Percentiles rank a stretch among this genome's conserved stretches.
Conservation (phyloP, 2,329 filamentous ascomycete genomes). For the Chalaropsis thielavioides region DNA sequence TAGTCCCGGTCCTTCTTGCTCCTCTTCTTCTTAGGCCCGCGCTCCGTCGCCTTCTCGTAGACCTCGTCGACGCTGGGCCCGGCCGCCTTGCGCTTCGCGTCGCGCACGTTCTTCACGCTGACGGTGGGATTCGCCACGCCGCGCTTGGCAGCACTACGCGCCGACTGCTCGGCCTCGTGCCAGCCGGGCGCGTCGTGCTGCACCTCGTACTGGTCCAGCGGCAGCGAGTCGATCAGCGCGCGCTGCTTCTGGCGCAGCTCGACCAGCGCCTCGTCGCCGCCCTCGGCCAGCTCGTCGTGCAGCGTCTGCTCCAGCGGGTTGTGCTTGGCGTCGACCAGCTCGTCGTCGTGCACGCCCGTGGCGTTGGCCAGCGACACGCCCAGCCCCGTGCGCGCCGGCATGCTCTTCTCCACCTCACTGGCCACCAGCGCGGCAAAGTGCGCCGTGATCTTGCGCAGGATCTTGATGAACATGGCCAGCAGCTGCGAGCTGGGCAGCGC, state of each 20-base stretch:
- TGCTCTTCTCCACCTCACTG: conserved; percentile 52
- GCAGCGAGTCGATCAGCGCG: conserved; percentile 78
- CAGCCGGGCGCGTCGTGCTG: conserved; percentile 47
- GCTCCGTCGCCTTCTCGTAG: conserved; percentile 34
- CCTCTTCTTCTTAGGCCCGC: conserved; percentile 44
- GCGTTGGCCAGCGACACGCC: conserved; percentile 46
- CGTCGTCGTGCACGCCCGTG: conserved; percentile 53
- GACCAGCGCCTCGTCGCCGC: conserved; percentile 58
- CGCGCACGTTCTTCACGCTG: conserved; percentile 49
- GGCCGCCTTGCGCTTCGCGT: conserved; percentile 55
- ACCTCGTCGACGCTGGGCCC: conserved; percentile 42
- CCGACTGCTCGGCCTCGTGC: conserved; percentile 62
- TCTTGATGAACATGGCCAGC: conserved; percentile 94
- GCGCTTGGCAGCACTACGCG: conserved; percentile 43
- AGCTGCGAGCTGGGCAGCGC: conserved; percentile 61
- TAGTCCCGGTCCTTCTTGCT: conserved; percentile 26
- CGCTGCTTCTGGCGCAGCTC: conserved; percentile 66
- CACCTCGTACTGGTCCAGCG: conserved; percentile 65
- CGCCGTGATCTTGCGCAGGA: conserved; percentile 70
- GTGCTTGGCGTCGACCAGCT: conserved; percentile 50
- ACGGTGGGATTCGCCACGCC: conserved; percentile 59
- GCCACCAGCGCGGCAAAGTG: conserved; percentile 65
- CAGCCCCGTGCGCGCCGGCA: conserved; percentile 43
- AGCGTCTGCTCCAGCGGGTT: conserved; percentile 56
- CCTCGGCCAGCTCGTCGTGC: conserved; percentile 73